These are phyloP conservation scores for Leptodermis oblonga DNA, from an alignment of 257 asterid genomes.

Conservation along the genomic window DNA sequence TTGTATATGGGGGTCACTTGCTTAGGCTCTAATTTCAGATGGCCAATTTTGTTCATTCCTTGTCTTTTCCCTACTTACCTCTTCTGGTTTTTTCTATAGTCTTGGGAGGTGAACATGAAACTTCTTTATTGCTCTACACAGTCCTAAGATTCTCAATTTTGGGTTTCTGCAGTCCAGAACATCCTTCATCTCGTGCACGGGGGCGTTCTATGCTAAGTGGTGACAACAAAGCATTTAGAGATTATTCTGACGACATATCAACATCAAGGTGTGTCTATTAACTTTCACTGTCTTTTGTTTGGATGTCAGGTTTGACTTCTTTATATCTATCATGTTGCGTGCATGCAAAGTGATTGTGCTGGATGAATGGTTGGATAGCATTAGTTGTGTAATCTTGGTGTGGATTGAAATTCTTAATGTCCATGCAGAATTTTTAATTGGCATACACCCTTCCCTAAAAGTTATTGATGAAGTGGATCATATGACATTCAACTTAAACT, in stretches of 20 bases:
- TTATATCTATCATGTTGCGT: background rate
- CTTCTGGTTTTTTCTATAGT: background rate
- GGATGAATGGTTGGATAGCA: background rate
- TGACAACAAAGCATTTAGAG: slow-evolving; percentile 54
- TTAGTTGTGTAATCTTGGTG: background rate
- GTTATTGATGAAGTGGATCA: background rate
- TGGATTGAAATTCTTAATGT: background rate
- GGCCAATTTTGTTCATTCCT: background rate
- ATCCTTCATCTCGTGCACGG: slow-evolving; percentile 67
- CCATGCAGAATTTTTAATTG: background rate
- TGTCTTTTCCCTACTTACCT: background rate
- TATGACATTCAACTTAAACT: background rate
- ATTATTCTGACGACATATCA: slow-evolving; percentile 50
- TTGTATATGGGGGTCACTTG: background rate
- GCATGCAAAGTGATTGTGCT: background rate
- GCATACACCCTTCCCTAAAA: background rate
- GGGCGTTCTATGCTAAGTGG: slow-evolving; percentile 91
- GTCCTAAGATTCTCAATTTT: background rate
- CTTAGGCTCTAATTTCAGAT: background rate
- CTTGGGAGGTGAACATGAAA: background rate
- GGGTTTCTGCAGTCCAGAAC: slow-evolving; percentile 74
- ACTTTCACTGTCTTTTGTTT: slow-evolving; percentile 10
- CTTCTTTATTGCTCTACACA: background rate
- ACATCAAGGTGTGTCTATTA: slow-evolving; percentile 52
- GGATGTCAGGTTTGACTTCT: background rate